A percentile compares a stretch with the other conserved stretches of the same genome.
These are phyloP conservation scores for Suillus luteus DNA, from an alignment of 768 basidiomycete species.

Conservation along the genomic window DNA sequence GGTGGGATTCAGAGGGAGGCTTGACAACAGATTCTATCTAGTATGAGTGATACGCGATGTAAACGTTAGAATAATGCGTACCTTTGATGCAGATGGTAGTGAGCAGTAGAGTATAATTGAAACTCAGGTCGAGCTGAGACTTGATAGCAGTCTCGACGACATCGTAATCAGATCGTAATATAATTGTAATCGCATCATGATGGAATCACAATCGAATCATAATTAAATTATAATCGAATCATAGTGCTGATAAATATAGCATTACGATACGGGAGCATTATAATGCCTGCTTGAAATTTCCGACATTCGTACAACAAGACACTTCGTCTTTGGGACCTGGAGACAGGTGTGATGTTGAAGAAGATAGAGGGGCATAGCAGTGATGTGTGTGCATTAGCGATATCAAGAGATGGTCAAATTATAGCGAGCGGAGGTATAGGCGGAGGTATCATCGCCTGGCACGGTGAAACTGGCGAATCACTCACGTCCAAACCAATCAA, in stretches of 20 bases:
- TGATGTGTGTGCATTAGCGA: neutral
- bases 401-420: neutral
- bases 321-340: neutral
- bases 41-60: neutral
- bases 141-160: neutral
- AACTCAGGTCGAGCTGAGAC: neutral
- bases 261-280: slow-evolving; percentile 1
- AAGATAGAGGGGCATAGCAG: neutral
- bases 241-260: neutral
- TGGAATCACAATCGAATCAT: neutral
- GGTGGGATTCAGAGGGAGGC: neutral
- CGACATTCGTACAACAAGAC: neutral
- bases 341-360: neutral
- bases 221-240: neutral
- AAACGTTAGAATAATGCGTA: neutral
- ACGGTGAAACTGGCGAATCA: neutral
- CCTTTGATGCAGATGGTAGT: neutral
- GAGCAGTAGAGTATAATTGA: neutral
- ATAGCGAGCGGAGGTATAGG: neutral
- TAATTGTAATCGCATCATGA: neutral
- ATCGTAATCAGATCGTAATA: neutral
- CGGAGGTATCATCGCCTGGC: neutral
- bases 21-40: neutral
- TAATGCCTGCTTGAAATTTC: neutral
- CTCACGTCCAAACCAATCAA: neutral